Percentiles rank a stretch among this genome's conserved stretches.
Conservation (phyloP, 495 filamentous ascomycete species). For the Schizothecium vesticola region DNA sequence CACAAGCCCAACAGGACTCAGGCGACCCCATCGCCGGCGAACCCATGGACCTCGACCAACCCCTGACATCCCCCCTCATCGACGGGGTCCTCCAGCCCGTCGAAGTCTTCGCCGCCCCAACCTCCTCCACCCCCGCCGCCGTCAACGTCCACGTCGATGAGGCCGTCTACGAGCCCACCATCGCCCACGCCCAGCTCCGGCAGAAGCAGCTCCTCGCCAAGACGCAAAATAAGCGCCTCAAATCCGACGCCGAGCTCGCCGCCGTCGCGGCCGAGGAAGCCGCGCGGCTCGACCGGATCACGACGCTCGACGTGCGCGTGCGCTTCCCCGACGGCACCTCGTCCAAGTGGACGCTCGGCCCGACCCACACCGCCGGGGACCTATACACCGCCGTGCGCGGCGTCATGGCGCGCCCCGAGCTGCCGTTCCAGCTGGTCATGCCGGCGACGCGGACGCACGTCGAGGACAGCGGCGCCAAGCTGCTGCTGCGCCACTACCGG, state of each 20-base stretch:
- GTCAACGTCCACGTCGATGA: slow-evolving; percentile 60
- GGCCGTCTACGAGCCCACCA: slow-evolving; percentile 72
- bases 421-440: slow-evolving; percentile 48
- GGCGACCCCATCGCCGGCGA: slow-evolving; percentile 7
- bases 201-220: slow-evolving; percentile 63
- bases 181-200: slow-evolving; percentile 78
- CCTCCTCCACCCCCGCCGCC: slow-evolving; percentile 66
- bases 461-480: slow-evolving; percentile 32
- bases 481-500: slow-evolving; percentile 65
- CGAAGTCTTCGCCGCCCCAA: slow-evolving; percentile 70
- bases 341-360: slow-evolving; percentile 58
- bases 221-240: slow-evolving; percentile 62
- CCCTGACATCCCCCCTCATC: slow-evolving; percentile 1
- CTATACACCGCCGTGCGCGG: slow-evolving; percentile 63
- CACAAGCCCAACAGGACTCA: slow-evolving; percentile 11
- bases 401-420: slow-evolving; percentile 41
- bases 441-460: slow-evolving; percentile 27
- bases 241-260: slow-evolving; percentile 62
- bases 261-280: slow-evolving; percentile 53
- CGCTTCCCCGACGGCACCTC: slow-evolving; percentile 81
- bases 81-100: slow-evolving; percentile 44
- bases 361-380: slow-evolving; percentile 54
- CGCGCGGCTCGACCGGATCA: slow-evolving; percentile 57
- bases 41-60: slow-evolving; percentile 24
- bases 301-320: slow-evolving; percentile 67